A percentile compares a stretch with the other conserved stretches of the same genome.
These are phyloP conservation scores for Entomortierella parvispora DNA, from an alignment of 192 early-diverging fungal species.

Conservation along the genomic window DNA sequence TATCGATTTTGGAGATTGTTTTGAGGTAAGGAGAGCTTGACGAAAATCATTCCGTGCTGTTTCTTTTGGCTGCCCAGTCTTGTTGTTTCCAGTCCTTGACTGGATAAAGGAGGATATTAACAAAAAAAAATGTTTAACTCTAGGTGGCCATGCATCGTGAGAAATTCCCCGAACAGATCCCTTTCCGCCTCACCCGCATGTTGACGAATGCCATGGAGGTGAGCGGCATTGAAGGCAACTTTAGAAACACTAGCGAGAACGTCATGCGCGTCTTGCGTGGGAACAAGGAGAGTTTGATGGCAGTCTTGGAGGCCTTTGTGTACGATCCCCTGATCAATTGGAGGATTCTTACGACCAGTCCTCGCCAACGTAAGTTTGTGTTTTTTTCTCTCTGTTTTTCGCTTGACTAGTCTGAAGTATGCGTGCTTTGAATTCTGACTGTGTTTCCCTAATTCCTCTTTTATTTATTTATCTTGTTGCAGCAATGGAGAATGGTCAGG, in stretches of 20 bases:
- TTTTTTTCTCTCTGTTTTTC: background rate
- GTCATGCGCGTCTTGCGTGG: slow-evolving; percentile 95
- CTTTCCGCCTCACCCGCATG: slow-evolving; percentile 98
- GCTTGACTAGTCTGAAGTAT: background rate
- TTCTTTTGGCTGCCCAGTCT: no score
- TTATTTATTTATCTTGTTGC: background rate
- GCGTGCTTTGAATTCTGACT: background rate
- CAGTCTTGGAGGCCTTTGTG: slow-evolving; percentile 97
- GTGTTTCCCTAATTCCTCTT: background rate
- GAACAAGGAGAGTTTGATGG: slow-evolving; percentile 98
- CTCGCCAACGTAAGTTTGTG: slow-evolving; percentile 20
- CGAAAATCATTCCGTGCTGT: background rate
- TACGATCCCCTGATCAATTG: slow-evolving; percentile 96
- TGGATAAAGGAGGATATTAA: no score
- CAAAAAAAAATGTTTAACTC: background rate
- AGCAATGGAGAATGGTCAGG: slow-evolving; percentile 46
- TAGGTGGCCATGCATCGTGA: slow-evolving; percentile 95
- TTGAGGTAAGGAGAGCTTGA: no score
- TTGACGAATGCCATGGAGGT: slow-evolving; percentile 99
- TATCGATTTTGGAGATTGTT: slow-evolving; percentile 98
- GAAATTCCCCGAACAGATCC: slow-evolving; percentile 96
- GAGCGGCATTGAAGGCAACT: slow-evolving; percentile 94
- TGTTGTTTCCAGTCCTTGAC: no score
- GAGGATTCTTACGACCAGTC: slow-evolving; percentile 73
- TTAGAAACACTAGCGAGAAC: slow-evolving; percentile 95